Base-by-base conservation (phyloP, 139 green algal genomes). In the Astrephomene gubernaculifera region DNA sequence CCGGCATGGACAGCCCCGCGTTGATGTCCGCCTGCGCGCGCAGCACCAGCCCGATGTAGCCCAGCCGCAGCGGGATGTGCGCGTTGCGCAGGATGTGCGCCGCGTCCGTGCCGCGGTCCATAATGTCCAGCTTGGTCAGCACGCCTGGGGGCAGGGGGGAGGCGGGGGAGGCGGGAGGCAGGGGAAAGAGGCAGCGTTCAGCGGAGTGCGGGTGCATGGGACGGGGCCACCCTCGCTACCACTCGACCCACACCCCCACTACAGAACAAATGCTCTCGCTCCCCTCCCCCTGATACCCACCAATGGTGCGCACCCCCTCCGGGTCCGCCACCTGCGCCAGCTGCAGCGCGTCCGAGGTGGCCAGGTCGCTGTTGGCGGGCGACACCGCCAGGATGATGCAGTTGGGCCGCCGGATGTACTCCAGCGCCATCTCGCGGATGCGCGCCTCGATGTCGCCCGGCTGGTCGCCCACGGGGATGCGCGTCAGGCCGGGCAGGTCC, bases 401-500 rank as follows among this genome's bases (percentile, higher is more conserved):
- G 44, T 92, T 96, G 29, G 96, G 95, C 33, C 96, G 87, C 36
- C 94, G 89, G 85, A 99, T 97, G 92, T 97, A 98, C 43, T 94
- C 90, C 44, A 96, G 84, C 60, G 98, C 89, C 95, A 99, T 97
- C 57, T 92, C 88, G 1, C 96, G 86, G 73, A 98, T 94, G 39
- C 92, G 92, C 25, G 82, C 89, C 91, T 99, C 97, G 74, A 99
- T 99, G 92, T 99, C 96, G 21, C 69, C 81, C 21, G 97, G 97
- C 92, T 99, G 97, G 87, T 99, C 97, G 6, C 97, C 97, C n/a
- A 99, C 97, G 1, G 97, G 96, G n/a, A 99, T 94, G 41, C 93
- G 91, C 0, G 97, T 98, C 71, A 99, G 96, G 73, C 97, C 97
- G 1, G 97, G 97, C 63, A 99, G 93, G 89, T 99, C 97, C 38